These are phyloP conservation scores for Dictyostelium purpureum DNA, from an alignment of 78 protist species.

Conservation along the genomic window DNA sequence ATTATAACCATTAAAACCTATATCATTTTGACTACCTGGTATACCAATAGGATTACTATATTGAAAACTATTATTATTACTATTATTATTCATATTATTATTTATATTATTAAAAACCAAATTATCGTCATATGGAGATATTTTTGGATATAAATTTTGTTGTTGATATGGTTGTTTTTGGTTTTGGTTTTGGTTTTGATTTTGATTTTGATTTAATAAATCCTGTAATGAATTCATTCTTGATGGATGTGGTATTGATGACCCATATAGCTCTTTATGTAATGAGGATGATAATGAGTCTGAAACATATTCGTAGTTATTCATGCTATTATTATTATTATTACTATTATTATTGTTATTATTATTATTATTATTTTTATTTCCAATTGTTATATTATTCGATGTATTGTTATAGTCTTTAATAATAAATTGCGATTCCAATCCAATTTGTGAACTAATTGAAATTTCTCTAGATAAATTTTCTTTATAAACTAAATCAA, in stretches of 20 bases:
- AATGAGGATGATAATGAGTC: neutral
- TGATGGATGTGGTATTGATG: neutral
- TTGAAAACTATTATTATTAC: neutral
- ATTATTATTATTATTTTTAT: neutral
- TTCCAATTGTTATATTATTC: neutral
- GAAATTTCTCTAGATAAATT: conserved; percentile 29
- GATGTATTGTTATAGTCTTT: conserved; percentile 51
- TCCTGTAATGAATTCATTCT: conserved; percentile 23
- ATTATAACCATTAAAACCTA: too few species aligned
- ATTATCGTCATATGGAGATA: neutral
- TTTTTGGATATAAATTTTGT: neutral
- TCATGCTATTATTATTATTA: neutral
- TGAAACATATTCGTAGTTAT: neutral
- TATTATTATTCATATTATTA: neutral
- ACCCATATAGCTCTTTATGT: neutral
- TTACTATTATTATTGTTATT: neutral
- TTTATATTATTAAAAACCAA: neutral
- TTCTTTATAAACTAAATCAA: conserved; percentile 37
- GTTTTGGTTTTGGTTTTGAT: neutral
- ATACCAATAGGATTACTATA: neutral
- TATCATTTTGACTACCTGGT: conserved; percentile 12
- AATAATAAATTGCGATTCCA: conserved; percentile 73
- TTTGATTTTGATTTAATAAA: neutral
- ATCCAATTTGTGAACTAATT: conserved; percentile 43
- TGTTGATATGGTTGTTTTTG: neutral